Percentiles rank a stretch among this genome's conserved stretches.
Conservation (phyloP, 495 filamentous ascomycete species). For the Penicillium pulvis region DNA sequence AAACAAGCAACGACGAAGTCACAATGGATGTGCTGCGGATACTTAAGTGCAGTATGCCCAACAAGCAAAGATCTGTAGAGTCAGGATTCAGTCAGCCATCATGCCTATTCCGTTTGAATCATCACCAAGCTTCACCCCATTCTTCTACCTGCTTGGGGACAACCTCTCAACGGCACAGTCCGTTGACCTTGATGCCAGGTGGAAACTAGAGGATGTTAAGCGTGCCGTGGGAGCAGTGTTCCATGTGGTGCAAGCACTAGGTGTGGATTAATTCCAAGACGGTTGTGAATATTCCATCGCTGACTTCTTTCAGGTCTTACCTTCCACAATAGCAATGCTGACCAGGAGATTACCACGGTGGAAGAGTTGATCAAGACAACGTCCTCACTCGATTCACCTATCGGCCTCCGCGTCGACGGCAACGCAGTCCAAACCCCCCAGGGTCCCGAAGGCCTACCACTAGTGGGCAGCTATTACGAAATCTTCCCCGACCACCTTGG, state of each 20-base stretch:
- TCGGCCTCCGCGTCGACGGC: neutral
- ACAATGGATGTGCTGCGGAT: neutral
- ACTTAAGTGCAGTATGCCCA: neutral
- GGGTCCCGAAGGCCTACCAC: slow-evolving; percentile 51
- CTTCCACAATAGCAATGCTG: neutral
- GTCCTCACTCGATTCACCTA: slow-evolving; percentile 24
- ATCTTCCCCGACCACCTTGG: slow-evolving; percentile 61
- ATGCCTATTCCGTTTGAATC: neutral
- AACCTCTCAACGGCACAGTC: slow-evolving; percentile 16
- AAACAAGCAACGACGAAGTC: neutral
- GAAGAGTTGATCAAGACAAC: slow-evolving; percentile 42
- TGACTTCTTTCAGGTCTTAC: neutral
- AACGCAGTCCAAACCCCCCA: slow-evolving; percentile 25
- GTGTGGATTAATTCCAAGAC: slow-evolving; percentile 7
- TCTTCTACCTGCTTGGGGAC: neutral
- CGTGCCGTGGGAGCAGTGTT: slow-evolving; percentile 25
- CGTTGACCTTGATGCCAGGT: slow-evolving; percentile 22
- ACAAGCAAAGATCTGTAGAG: neutral
- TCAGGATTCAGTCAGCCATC: neutral
- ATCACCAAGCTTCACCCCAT: neutral
- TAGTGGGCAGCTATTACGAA: slow-evolving; percentile 55
- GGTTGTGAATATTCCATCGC: neutral
- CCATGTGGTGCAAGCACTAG: slow-evolving; percentile 24
- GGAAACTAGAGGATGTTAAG: slow-evolving; percentile 30
- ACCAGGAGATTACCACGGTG: neutral